A percentile compares a stretch with the other conserved stretches of the same genome.
These are phyloP conservation scores for Rhynchospora pubera DNA, from an alignment of 176 grass and related monocot species.

Conservation along the genomic window DNA sequence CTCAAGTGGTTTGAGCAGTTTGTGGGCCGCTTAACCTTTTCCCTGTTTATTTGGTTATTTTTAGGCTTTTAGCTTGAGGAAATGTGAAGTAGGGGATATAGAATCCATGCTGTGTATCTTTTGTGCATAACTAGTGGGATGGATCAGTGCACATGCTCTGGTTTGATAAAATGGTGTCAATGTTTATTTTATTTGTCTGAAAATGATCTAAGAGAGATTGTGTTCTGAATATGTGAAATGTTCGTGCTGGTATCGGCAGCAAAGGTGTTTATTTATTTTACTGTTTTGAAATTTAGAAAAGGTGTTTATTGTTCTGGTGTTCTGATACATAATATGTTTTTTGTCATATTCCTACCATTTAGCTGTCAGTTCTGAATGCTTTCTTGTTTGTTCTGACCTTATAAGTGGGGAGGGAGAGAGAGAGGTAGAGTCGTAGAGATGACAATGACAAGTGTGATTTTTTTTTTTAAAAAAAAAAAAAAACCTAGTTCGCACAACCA, in stretches of 20 bases:
- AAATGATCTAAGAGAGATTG: not conserved
- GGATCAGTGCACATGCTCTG: not conserved
- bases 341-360: too few species aligned
- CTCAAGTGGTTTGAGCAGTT: not conserved
- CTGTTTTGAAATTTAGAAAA: too few species aligned
- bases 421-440: too few species aligned
- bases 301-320: too few species aligned
- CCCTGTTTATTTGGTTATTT: not conserved
- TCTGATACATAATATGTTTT: too few species aligned
- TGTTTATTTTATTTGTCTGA: not conserved
- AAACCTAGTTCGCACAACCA: too few species aligned
- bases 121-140: not conserved
- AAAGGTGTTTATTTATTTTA: not conserved
- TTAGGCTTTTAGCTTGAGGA: not conserved
- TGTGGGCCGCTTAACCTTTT: not conserved
- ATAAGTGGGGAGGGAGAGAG: too few species aligned
- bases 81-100: not conserved
- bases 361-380: too few species aligned
- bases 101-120: not conserved
- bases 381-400: too few species aligned
- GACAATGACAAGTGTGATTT: too few species aligned
- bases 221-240: not conserved
- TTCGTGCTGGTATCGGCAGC: too few species aligned
- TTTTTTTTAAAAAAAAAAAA: too few species aligned
- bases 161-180: not conserved